Percentiles rank a stretch among this genome's conserved stretches.
Evolutionary conservation across 768 basidiomycete genomes (phyloP).

Genomic region (Leucogyrophana mollusca): DNA sequence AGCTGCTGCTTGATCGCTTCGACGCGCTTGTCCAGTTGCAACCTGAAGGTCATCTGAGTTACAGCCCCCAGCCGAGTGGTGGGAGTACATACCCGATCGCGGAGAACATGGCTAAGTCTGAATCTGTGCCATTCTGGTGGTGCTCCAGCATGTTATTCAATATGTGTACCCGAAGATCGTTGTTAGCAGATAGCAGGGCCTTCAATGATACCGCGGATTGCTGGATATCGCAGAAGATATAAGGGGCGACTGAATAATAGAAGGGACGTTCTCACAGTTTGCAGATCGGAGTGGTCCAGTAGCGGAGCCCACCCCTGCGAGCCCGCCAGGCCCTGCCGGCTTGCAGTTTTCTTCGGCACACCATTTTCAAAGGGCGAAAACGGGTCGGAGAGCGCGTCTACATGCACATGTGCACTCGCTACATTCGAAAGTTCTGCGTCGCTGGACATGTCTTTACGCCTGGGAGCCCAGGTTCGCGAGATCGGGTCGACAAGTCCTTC

Average conservation of each 20-base stretch:
- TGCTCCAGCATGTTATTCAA: constrained; percentile 24
- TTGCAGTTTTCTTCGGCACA: too few species aligned
- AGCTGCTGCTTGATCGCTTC: constrained; percentile 36
- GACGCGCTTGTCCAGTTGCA: constrained; percentile 37
- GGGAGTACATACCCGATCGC: constrained; percentile 33
- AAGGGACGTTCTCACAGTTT: too few species aligned
- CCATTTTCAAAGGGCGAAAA: too few species aligned
- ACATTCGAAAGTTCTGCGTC: constrained; percentile 23
- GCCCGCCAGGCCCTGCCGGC: too few species aligned
- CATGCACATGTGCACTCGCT: too few species aligned
- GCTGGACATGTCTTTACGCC: constrained; percentile 12
- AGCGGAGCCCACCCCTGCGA: too few species aligned
- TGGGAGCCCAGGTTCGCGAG: constrained; percentile 15
- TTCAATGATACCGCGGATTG: constrained; percentile 28
- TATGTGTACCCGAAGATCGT: constrained; percentile 12
- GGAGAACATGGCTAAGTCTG: constrained; percentile 43
- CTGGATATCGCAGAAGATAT: too few species aligned
- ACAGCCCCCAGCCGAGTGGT: background rate
- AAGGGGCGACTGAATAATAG: too few species aligned
- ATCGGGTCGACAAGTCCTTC: constrained; percentile 2
- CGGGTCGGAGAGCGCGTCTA: too few species aligned
- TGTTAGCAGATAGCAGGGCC: constrained; percentile 20
- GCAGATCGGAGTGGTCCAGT: too few species aligned
- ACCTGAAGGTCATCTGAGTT: constrained; percentile 20
- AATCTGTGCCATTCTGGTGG: constrained; percentile 15